A percentile compares a stretch with the other conserved stretches of the same genome.
Conservation (phyloP, 495 filamentous ascomycete genomes). For the Lophiotrema nucula region DNA sequence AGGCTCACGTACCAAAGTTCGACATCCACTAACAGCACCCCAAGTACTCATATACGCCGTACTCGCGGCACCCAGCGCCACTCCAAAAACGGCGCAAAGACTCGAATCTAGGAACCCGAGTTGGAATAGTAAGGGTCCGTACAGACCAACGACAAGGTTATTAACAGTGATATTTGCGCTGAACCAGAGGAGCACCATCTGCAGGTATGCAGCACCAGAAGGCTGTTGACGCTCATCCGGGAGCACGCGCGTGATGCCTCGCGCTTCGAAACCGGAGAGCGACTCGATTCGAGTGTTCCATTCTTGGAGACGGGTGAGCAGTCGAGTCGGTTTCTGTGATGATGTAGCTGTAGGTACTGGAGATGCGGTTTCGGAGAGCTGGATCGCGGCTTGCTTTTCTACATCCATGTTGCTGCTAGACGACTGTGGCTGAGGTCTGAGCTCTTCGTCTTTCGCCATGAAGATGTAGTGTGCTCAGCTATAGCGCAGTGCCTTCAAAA, state of each 20-base stretch:
- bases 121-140: slow-evolving; percentile 18
- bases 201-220: slow-evolving; percentile 1
- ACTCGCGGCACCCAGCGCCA: slow-evolving; percentile 5
- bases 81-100: slow-evolving; percentile 15
- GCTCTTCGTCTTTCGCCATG: too few relatives aligned
- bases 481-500: too few relatives aligned
- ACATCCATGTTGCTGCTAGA: too few relatives aligned
- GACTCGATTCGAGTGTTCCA: slow-evolving; percentile 22
- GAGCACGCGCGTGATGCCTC: slow-evolving; percentile 17
- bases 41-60: slow-evolving; percentile 24
- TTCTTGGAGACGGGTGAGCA: neutral
- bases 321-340: neutral
- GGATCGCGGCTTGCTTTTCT: neutral
- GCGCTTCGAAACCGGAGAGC: slow-evolving; percentile 14
- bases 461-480: too few relatives aligned
- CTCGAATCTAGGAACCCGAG: slow-evolving; percentile 20
- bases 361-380: neutral
- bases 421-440: too few relatives aligned
- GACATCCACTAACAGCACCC: slow-evolving; percentile 19
- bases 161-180: slow-evolving; percentile 18
- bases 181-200: slow-evolving; percentile 25
- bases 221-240: slow-evolving; percentile 9
- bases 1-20: slow-evolving; percentile 25
- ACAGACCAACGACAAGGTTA: slow-evolving; percentile 12
- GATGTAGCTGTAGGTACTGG: neutral